These are phyloP conservation scores for Hypoxylon sp. DNA, from an alignment of 2,329 filamentous ascomycete species.

Conservation along the genomic window DNA sequence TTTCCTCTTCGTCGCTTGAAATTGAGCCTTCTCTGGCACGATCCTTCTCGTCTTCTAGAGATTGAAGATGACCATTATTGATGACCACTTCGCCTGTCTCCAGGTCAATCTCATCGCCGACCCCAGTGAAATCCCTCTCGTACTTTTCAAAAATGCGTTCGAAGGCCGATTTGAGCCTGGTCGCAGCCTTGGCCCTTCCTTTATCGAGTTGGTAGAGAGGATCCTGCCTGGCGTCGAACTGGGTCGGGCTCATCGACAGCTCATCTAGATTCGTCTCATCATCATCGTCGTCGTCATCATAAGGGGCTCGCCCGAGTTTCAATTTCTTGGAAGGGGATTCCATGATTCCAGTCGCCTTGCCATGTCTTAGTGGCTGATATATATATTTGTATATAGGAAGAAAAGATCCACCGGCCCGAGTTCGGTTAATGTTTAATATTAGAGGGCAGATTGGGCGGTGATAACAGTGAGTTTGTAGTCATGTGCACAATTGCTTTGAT, in stretches of 20 bases:
- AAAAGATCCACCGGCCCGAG: not conserved
- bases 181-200: conserved; percentile 74
- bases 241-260: conserved; percentile 61
- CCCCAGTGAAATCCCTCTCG: conserved; percentile 80
- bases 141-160: conserved; percentile 93
- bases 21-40: conserved; percentile 50
- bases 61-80: conserved; percentile 85
- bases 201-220: conserved; percentile 69
- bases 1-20: conserved; percentile 54
- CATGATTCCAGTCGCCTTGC: conserved; percentile 56
- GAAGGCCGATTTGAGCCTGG: conserved; percentile 83
- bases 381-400: not conserved
- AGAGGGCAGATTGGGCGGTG: not conserved
- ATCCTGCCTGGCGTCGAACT: conserved; percentile 62
- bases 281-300: conserved; percentile 52
- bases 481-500: conserved; percentile 25
- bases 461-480: conserved; percentile 4
- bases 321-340: conserved; percentile 71
- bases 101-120: conserved; percentile 92
- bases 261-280: conserved; percentile 61
- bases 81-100: conserved; percentile 85
- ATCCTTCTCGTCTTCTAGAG: conserved; percentile 57
- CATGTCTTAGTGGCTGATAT: conserved; percentile 18
- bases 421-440: not conserved
- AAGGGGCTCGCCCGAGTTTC: conserved; percentile 62